Evolutionary conservation across 495 filamentous ascomycete genomes (phyloP).

Genomic region (Parathielavia appendiculata): DNA sequence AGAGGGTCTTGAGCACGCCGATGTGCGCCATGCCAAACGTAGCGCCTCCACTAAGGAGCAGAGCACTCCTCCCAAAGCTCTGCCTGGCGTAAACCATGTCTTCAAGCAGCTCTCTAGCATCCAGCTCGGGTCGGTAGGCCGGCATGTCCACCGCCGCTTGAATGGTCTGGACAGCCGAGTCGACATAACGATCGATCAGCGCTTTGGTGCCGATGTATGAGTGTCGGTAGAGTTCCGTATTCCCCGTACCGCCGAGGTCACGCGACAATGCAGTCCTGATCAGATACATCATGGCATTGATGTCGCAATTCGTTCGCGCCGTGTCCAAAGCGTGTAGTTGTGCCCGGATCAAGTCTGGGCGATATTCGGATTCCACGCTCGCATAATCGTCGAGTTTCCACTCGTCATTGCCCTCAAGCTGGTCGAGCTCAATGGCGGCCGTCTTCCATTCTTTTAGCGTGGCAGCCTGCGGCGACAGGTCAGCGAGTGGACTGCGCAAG

Average conservation of each 20-base stretch:
- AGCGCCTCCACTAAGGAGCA: constrained; percentile 83
- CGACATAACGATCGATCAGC: constrained; percentile 81
- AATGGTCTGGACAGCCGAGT: constrained; percentile 68
- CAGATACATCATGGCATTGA: constrained; percentile 66
- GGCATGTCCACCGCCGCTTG: constrained; percentile 62
- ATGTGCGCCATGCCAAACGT: constrained; percentile 97
- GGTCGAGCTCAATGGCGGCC: constrained; percentile 72
- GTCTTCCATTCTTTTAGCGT: constrained; percentile 59
- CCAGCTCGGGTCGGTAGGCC: constrained; percentile 47
- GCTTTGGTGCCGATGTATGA: constrained; percentile 81
- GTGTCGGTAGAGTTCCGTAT: constrained; percentile 75
- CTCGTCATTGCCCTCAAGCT: constrained; percentile 69
- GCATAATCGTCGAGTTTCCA: constrained; percentile 69
- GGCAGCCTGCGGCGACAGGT: constrained; percentile 46
- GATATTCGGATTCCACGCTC: constrained; percentile 67
- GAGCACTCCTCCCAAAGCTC: constrained; percentile 81
- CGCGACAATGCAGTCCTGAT: constrained; percentile 77
- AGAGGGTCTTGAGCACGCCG: constrained; percentile 85
- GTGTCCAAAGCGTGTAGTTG: constrained; percentile 70
- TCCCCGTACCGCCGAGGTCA: constrained; percentile 80
- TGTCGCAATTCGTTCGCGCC: constrained; percentile 68
- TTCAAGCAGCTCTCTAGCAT: constrained; percentile 58
- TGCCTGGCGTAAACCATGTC: constrained; percentile 68
- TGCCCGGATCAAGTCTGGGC: constrained; percentile 59
- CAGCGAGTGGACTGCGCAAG: background rate